Base-by-base conservation (phyloP, 1,284 basidiomycete species). In the Apiotrichum porosum region DNA sequence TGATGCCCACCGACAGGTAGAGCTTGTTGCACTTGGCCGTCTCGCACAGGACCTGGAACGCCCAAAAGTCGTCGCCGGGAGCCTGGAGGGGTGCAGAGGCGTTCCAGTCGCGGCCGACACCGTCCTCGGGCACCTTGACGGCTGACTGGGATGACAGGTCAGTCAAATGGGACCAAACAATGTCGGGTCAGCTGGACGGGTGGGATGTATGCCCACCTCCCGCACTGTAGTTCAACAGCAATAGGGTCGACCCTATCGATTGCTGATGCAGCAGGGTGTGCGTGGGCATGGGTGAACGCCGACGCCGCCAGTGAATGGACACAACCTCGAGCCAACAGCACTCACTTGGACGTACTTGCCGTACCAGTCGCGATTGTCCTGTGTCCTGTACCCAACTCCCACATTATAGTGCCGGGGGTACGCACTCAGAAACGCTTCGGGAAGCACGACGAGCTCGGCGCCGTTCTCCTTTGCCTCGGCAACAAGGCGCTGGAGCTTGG, bases 381-480 rank as follows among this genome's bases (percentile, higher is more conserved):
- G 48, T 10, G 55, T 58, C 23, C 65, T 47, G n/a, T 44, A 49
- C 1, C 64, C 65, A 36, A 69, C 56, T 13, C 44, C 45, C 37
- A 69, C 66, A n/a, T 35, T n/a, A 4, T 65, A 41, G 19, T 66
- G 62, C 18, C 71, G 52, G 3, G 72, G 72, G 42, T 74, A 74
- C 6, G 59, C 66, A 24, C 57, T 59, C 19, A 73, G 45, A 34
- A 84, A 85, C 17, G 83, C 85, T 64, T 86, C 84, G 3, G 84
- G 85, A 61, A 86, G 84, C 10, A 85, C 80, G 22, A 78, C 81
- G 2, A 86, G 66, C 57, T 82, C 76, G 0, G 79, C 72, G 3
- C 73, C 73, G 54, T 80, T 78, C 22, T 78, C 72, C 51, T 76
- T 78, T 3, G 81, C 81, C 12, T 80, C 63, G n/a, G 63, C 74